Percentiles rank a stretch among this genome's conserved stretches.
Conservation (phyloP, 192 early-diverging fungal genomes). For the Oehlia diaphana region DNA sequence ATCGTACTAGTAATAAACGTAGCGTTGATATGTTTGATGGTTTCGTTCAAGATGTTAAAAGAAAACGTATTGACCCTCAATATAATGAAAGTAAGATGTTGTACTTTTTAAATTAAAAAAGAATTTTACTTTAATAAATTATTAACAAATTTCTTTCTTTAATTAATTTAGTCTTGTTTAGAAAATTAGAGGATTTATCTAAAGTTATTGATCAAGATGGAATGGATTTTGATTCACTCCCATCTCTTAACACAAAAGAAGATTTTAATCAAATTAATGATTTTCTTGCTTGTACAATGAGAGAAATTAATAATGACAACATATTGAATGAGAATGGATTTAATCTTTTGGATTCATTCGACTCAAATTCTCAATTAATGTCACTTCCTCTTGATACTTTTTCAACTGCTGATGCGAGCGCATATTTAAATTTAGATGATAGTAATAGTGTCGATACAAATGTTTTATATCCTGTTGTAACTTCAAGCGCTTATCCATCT, state of each 20-base stretch:
- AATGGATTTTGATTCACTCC: not conserved
- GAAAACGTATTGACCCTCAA: slow-evolving; percentile 32
- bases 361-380: not conserved
- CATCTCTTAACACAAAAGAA: slow-evolving; percentile 4
- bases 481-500: too few species aligned
- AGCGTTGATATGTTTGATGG: slow-evolving; percentile 27
- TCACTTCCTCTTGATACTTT: not conserved
- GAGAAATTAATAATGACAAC: not conserved
- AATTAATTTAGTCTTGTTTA: not conserved
- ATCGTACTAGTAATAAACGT: slow-evolving; percentile 29
- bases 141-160: not conserved
- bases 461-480: not conserved
- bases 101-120: not conserved
- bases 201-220: not conserved
- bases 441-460: not conserved
- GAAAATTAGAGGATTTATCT: not conserved
- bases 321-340: not conserved
- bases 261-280: slow-evolving; percentile 10
- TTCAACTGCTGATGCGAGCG: not conserved
- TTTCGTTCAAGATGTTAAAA: slow-evolving; percentile 40
- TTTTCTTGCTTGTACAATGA: not conserved
- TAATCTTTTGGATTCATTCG: not conserved
- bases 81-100: slow-evolving; percentile 38
- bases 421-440: not conserved
- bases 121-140: not conserved